Conservation (phyloP, 352 stramenopile genomes). For the Phytophthora cajani region DNA sequence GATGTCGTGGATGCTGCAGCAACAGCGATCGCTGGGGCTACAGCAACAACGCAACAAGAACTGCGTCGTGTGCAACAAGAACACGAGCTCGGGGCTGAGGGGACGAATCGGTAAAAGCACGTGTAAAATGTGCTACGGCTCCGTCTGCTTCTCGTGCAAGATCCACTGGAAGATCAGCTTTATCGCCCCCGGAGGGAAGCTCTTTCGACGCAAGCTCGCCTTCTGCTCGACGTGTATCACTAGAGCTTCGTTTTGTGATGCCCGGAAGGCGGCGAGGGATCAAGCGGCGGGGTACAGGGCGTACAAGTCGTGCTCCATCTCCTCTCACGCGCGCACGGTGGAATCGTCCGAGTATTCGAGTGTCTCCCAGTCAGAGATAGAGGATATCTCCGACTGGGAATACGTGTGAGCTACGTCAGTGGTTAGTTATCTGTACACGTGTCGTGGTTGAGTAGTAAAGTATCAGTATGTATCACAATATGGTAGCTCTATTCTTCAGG, state of each 20-base stretch:
- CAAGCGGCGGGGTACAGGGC: background rate
- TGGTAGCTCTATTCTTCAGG: too few relatives aligned
- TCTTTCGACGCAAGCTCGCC: conserved; percentile 28
- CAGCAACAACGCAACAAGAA: background rate
- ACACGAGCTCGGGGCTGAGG: conserved; percentile 5
- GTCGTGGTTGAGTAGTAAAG: background rate
- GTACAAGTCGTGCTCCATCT: background rate
- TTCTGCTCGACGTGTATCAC: conserved; percentile 40
- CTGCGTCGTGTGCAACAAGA: conserved; percentile 21
- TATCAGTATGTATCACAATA: too few relatives aligned
- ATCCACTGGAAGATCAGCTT: conserved; percentile 36
- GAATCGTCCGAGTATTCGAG: background rate
- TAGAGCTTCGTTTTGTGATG: conserved; percentile 8
- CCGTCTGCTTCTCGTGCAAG: conserved; percentile 28
- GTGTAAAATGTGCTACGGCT: conserved; percentile 27
- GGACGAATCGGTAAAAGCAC: conserved; percentile 23
- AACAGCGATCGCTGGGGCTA: conserved; percentile 18
- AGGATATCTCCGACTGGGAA: background rate
- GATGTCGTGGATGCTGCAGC: conserved; percentile 18
- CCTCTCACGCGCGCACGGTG: background rate
- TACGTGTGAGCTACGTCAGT: background rate
- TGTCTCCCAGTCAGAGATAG: background rate
- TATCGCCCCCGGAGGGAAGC: conserved; percentile 12
- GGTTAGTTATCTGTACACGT: background rate
- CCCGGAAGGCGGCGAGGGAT: conserved; percentile 10